Base-by-base conservation (phyloP, 495 filamentous ascomycete genomes). In the Melanomma pulvis-pyrius region DNA sequence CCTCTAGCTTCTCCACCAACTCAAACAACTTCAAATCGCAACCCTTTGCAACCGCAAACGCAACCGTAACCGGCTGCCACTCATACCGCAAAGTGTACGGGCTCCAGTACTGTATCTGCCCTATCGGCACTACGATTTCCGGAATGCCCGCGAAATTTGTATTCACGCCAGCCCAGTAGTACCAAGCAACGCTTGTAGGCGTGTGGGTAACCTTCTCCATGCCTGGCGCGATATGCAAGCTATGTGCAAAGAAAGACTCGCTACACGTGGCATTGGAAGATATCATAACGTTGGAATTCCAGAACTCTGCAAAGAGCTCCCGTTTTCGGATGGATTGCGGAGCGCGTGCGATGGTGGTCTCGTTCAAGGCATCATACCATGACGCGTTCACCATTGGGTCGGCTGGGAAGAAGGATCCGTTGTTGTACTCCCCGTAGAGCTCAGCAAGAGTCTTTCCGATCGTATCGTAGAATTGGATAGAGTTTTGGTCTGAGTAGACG, bases 401-500 rank as follows among this genome's bases (percentile, higher is more conserved):
- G 17, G 59, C 25, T 3, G 47, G 59, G 41, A 62, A 61, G 21
- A 50, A 25, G 17, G 44, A 61, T 17, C 58, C 58, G 58, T 61
- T 61, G 44, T 61, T 61, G 26, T 30, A 52, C 9, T 19, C 58
- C 2, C 11, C 25, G 29, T 61, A 51, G 1, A 17, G 58, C 44
- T 50, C 58, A 8, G 22, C 26, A 15, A 61, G 58, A 6, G 25
- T 3, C 19, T 30, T 49, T 9, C 58, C 58, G 46, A 61, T 61
- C 22, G 28, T 50, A 1, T 61, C 46, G 58, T 61, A 61, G 58
- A 61, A 61, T 44, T 50, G 58, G 25, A 61, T 61, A 3, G 58
- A 61, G 58, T 61, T 61, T 60, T 61, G 58, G 46, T 61, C 58
- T 17, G 58, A 49, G 46, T 61, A 61, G 11, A 61, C 58, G 29